Conservation (phyloP, 768 basidiomycete genomes). For the Rhodotorula babjevae region DNA sequence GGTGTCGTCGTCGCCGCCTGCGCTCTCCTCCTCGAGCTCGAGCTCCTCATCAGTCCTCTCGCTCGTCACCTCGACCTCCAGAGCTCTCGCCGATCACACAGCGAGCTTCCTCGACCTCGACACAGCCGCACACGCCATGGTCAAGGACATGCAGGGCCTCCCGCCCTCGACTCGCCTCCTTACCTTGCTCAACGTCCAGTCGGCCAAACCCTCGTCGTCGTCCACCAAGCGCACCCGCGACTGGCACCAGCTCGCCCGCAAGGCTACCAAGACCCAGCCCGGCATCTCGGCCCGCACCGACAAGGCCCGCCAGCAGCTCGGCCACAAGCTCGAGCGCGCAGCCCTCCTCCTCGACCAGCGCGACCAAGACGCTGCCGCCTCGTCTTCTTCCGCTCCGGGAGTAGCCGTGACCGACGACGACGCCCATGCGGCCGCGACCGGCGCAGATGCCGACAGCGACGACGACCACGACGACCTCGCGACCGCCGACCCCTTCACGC, state of each 20-base stretch:
- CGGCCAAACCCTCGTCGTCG: conserved; percentile 15
- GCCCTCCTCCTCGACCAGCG: neutral
- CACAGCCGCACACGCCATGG: neutral
- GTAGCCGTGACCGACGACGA: no score
- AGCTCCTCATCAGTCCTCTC: neutral
- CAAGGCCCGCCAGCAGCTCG: neutral
- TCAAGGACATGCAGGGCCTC: conserved; percentile 25
- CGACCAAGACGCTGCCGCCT: neutral
- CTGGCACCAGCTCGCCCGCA: conserved; percentile 31
- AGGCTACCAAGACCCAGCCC: neutral
- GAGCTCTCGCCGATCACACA: no score
- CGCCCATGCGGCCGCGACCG: no score
- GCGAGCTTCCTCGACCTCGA: no score
- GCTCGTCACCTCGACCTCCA: neutral
- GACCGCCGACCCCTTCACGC: neutral
- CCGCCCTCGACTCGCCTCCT: conserved; percentile 19
- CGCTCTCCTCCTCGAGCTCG: no score
- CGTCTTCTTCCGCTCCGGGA: no score
- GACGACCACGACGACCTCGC: neutral
- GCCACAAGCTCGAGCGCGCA: neutral
- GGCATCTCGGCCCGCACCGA: neutral
- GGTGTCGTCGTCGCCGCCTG: no score
- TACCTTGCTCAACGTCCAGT: conserved; percentile 31
- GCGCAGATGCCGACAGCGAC: neutral
- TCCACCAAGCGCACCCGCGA: conserved; percentile 24